Evolutionary conservation across 2,329 filamentous ascomycete species (phyloP), one percentile per base, ranked within the genome.

Genomic region (Trichoderma sp.): DNA sequence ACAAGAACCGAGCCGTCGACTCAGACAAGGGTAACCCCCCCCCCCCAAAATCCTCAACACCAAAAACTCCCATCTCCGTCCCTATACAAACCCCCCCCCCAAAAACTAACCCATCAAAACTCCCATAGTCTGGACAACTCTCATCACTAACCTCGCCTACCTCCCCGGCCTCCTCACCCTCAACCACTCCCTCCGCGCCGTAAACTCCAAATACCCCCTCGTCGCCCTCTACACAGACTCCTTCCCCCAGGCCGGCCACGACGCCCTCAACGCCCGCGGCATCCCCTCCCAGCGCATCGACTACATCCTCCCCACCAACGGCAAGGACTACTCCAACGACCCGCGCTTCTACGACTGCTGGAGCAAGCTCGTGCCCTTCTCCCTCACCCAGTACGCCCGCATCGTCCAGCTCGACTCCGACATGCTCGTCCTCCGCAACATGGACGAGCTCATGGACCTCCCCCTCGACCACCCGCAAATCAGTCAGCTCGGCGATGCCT

Each of bases 371-470:
- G 87, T 89, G 17, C 88, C 91, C 6, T 97, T 96, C 77, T 89
- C 87, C 25, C 83, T 97, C 35, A 84, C 84, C 19, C 88, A 94
- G 76, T 97, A 94, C 80, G 84, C 89, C 29, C 87, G 93, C 48
- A 87, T 97, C 37, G 91, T 96, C 39, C 91, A 93, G 80, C 84
- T 97, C 65, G 93, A 97, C 80, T 91, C 90, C 74, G 93, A 97
- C 80, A 97, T 97, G 93, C 81, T 97, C 60, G 88, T 92, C 8
- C 79, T 90, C 71, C 84, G 84, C 74, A 96, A 96, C 79, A 97
- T 97, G 92, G 93, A 97, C 77, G 93, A 96, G 81, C 82, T 97
- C 72, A 96, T 97, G 92, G 88, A 92, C n/a, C 73, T 97, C 59
- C 81, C 87, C 70, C 86, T 96, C 54, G 92, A 94, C 78, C 75